Evolutionary conservation across 208 protist genomes (phyloP).

Genomic region (Acanthamoeba culbertsoni): DNA sequence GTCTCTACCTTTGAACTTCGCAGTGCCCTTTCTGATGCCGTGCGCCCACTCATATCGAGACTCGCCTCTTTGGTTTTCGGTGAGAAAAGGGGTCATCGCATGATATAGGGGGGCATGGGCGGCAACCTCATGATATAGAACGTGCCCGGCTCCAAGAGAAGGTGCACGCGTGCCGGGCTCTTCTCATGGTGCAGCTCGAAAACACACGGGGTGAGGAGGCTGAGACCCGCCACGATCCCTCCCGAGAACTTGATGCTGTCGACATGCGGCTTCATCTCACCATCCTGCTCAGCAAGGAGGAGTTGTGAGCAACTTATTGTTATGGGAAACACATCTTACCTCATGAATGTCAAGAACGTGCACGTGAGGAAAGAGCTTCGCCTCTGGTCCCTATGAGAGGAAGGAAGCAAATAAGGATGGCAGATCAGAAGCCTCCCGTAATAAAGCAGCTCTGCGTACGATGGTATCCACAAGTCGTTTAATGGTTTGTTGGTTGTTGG

Average conservation of each 20-base stretch:
- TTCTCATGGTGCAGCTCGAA: conserved; percentile 43
- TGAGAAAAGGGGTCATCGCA: not conserved
- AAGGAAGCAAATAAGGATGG: not conserved
- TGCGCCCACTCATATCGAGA: conserved; percentile 51
- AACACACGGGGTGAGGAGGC: conserved; percentile 33
- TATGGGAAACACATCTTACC: not conserved
- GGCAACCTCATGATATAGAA: conserved; percentile 49
- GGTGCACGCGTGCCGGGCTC: not conserved
- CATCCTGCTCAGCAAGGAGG: not conserved
- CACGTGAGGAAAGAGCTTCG: conserved; percentile 34
- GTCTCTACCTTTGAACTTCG: not conserved
- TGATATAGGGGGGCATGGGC: not conserved
- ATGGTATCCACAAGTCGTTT: not conserved
- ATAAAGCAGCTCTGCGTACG: too few relatives aligned
- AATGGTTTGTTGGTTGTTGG: conserved; percentile 26
- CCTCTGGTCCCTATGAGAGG: not conserved
- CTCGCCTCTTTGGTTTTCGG: not conserved
- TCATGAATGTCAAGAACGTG: conserved; percentile 55
- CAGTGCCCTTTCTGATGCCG: not conserved
- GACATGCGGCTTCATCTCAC: conserved; percentile 40
- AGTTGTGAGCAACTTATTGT: not conserved
- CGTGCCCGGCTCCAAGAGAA: conserved; percentile 17
- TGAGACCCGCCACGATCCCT: conserved; percentile 11
- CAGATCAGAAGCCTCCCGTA: not conserved
- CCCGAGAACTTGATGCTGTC: conserved; percentile 60